Evolutionary conservation across 139 green algal genomes (phyloP).

Genomic region (Pseudopediastrum boryanum): DNA sequence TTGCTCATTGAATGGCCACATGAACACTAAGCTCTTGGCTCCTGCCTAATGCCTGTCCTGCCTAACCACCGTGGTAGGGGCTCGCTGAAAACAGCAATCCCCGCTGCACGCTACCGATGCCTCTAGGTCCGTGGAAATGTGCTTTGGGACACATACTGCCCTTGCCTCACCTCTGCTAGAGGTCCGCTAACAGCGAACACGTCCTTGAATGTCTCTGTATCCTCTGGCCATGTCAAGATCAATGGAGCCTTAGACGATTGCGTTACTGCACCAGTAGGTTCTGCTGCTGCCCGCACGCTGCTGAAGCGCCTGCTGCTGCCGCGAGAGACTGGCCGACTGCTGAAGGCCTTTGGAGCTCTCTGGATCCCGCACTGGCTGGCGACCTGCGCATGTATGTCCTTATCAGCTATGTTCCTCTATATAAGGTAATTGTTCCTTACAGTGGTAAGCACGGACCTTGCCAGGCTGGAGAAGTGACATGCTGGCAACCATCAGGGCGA

Average conservation of each 20-base stretch:
- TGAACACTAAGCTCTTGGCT: background rate
- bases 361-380: background rate
- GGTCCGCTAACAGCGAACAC: slow-evolving; percentile 25
- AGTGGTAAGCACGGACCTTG: no score
- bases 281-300: slow-evolving; percentile 12
- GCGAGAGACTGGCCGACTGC: background rate
- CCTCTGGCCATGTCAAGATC: slow-evolving; percentile 12
- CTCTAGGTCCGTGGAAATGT: no score
- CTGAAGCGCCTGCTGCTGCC: slow-evolving; percentile 28
- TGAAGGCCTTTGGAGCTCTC: background rate
- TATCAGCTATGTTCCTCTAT: background rate
- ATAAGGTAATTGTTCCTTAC: background rate
- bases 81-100: background rate
- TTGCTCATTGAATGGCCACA: background rate
- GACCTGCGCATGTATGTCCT: background rate
- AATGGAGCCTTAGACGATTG: background rate
- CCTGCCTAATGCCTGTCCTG: background rate
- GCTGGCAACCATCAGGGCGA: no score
- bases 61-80: background rate
- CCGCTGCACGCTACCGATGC: background rate
- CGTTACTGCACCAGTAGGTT: background rate
- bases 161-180: slow-evolving; percentile 34
- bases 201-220: slow-evolving; percentile 29
- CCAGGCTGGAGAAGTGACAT: no score
- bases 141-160: no score